phyloP scores from a whole-genome alignment of 805 yeast genomes.

The Candida glaebosa region DNA sequence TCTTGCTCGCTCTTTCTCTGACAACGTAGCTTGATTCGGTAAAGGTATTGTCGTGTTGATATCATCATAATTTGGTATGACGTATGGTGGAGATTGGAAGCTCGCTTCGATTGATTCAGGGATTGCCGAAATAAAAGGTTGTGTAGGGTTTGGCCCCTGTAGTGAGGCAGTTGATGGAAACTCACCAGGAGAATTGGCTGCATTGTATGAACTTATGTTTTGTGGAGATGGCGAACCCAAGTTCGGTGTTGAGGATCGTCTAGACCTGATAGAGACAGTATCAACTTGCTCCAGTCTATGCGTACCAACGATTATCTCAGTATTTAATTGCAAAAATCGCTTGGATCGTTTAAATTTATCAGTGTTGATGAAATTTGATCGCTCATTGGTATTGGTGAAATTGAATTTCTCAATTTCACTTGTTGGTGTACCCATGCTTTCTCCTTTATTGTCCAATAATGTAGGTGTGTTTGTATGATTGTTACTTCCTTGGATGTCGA shows the following conservation, averaged over 20 bases:
- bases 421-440: not conserved
- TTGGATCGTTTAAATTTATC: slow-evolving; percentile 72
- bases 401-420: slow-evolving; percentile 18
- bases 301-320: slow-evolving; percentile 80
- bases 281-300: slow-evolving; percentile 41
- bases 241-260: slow-evolving; percentile 6
- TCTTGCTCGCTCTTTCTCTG: slow-evolving; percentile 58
- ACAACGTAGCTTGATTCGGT: slow-evolving; percentile 16
- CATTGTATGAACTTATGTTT: slow-evolving; percentile 2
- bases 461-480: slow-evolving; percentile 7
- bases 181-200: slow-evolving; percentile 8
- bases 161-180: not conserved
- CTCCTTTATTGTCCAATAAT: slow-evolving; percentile 3
- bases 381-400: slow-evolving; percentile 23
- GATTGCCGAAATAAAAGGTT: slow-evolving; percentile 7
- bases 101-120: slow-evolving; percentile 17
- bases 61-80: slow-evolving; percentile 9
- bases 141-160: slow-evolving; percentile 2
- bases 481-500: slow-evolving; percentile 23
- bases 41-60: slow-evolving; percentile 1
- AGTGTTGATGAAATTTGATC: slow-evolving; percentile 62
- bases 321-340: slow-evolving; percentile 76
- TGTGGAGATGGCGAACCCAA: slow-evolving; percentile 1
- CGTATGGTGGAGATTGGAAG: slow-evolving; percentile 30
- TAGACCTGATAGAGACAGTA: slow-evolving; percentile 1